Percentiles rank a stretch among this genome's conserved stretches.
phyloP scores from a whole-genome alignment of 2,329 filamentous ascomycete genomes.

The Corynespora cassiicola region DNA sequence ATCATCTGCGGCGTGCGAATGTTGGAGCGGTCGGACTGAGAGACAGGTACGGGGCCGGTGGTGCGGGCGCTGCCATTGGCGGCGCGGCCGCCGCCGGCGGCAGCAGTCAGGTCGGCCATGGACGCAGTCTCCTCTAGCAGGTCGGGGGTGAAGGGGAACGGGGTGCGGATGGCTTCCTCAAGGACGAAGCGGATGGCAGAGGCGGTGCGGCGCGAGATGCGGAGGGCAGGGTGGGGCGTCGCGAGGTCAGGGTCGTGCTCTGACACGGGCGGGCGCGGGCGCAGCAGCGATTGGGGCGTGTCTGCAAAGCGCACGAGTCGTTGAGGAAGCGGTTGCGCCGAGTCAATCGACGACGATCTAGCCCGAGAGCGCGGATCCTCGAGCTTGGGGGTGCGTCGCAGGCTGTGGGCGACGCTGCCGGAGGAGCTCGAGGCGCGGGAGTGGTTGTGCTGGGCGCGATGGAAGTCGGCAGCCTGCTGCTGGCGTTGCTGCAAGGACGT shows the following conservation, averaged over 20 bases:
- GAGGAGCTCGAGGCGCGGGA: constrained; percentile 61
- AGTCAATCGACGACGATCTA: constrained; percentile 54
- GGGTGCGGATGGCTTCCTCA: constrained; percentile 86
- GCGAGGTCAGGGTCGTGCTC: constrained; percentile 23
- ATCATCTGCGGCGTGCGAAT: constrained; percentile 88
- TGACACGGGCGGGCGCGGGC: constrained; percentile 36
- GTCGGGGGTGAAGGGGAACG: constrained; percentile 83
- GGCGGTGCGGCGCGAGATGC: constrained; percentile 83
- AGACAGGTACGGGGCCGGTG: constrained; percentile 60
- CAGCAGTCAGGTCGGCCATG: constrained; percentile 84
- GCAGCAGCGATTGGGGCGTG: constrained; percentile 32
- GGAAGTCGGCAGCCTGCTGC: constrained; percentile 46
- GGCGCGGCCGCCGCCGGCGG: constrained; percentile 61
- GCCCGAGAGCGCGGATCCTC: constrained; percentile 51
- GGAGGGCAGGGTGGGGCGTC: constrained; percentile 62
- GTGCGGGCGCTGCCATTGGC: constrained; percentile 64
- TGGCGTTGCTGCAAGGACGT: constrained; percentile 51
- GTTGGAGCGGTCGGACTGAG: constrained; percentile 58
- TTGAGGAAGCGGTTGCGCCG: constrained; percentile 34
- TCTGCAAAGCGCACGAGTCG: constrained; percentile 45
- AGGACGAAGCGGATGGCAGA: constrained; percentile 91
- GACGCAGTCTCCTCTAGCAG: constrained; percentile 84
- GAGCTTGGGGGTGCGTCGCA: constrained; percentile 62
- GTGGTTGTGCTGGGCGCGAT: constrained; percentile 40
- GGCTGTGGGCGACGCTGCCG: constrained; percentile 55